These are phyloP conservation scores for Crithidia expoeki DNA, from an alignment of 208 protist genomes.

Conservation along the genomic window DNA sequence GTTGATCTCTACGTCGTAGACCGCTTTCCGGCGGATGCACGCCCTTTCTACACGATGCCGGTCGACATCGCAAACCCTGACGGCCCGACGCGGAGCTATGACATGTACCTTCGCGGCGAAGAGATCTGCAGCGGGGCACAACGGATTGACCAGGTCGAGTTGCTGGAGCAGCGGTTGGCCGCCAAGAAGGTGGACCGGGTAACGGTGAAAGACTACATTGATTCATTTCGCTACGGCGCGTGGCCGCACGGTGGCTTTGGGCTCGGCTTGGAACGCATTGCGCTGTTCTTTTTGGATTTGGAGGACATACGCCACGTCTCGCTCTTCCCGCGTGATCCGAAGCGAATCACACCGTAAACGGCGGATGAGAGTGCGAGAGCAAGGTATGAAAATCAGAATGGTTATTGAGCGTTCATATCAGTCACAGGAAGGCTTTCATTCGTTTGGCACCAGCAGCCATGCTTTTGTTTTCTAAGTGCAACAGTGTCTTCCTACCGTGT, in stretches of 20 bases:
- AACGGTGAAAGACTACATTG: constrained; percentile 94
- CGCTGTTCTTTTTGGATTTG: constrained; percentile 96
- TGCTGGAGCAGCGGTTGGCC: constrained; percentile 81
- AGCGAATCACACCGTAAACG: constrained; percentile 93
- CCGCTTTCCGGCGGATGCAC: constrained; percentile 93
- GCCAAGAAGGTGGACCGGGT: constrained; percentile 41
- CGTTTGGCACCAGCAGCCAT: no score
- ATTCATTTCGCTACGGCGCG: constrained; percentile 97
- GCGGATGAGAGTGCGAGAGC: background rate
- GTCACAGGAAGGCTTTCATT: no score
- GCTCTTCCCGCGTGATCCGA: constrained; percentile 98
- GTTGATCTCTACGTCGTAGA: constrained; percentile 99
- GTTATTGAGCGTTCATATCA: no score
- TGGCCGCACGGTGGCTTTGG: constrained; percentile 98
- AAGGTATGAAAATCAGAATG: background rate
- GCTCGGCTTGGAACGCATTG: constrained; percentile 98
- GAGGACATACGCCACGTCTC: constrained; percentile 97
- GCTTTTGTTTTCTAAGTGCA: no score
- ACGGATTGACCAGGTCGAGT: constrained; percentile 94
- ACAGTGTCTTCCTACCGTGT: no score
- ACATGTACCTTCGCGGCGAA: constrained; percentile 99
- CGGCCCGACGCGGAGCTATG: constrained; percentile 89
- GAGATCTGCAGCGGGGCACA: constrained; percentile 99
- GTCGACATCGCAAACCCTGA: constrained; percentile 19
- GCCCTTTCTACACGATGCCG: constrained; percentile 99